Evolutionary conservation across 2,329 filamentous ascomycete species (phyloP).

Genomic region (Fusarium denticulatum): DNA sequence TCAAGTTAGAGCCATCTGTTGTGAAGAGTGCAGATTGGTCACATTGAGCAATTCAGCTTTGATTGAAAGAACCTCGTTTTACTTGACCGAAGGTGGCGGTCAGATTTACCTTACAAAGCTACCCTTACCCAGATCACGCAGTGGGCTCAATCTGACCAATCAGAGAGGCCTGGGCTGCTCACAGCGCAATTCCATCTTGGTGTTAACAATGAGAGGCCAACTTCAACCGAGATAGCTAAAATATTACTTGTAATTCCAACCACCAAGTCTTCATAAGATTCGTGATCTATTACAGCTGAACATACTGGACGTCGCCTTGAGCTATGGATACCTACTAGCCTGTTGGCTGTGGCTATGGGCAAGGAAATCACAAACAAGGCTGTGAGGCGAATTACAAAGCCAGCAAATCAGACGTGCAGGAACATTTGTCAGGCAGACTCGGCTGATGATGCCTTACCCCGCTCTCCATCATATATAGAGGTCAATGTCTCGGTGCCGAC

Average conservation of each 20-base stretch:
- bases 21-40: fast-evolving
- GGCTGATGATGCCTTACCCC: neutral
- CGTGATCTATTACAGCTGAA: too few relatives aligned
- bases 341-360: neutral
- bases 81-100: neutral
- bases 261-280: fast-evolving
- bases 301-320: neutral
- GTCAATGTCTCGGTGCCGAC: neutral
- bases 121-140: neutral
- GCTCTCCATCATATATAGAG: neutral
- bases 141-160: neutral
- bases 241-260: neutral
- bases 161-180: fast-evolving
- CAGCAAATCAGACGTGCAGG: neutral
- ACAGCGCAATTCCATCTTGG: neutral
- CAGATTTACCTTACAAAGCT: neutral
- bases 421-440: neutral
- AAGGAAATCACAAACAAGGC: neutral
- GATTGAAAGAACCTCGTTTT: neutral
- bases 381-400: neutral
- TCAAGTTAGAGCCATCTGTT: neutral
- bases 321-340: neutral
- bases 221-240: fast-evolving
- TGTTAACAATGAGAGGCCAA: neutral
- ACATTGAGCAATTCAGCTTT: neutral